A percentile compares a stretch with the other conserved stretches of the same genome.
Conservation (phyloP, 106 monocot species). For the Cymbidium sinense region DNA sequence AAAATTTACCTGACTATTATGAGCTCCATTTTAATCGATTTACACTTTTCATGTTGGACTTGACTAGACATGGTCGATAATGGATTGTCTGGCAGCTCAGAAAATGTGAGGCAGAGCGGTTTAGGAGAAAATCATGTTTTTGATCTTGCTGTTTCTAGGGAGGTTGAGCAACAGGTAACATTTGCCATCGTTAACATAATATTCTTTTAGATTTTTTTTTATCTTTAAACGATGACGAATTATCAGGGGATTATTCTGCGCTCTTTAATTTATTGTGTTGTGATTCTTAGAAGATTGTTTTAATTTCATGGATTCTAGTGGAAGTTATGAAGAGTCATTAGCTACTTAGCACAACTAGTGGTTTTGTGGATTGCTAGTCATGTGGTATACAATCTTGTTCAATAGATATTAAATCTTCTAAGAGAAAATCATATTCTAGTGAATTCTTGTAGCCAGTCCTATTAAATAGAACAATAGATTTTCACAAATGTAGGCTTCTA, state of each 20-base stretch:
- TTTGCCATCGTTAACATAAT: not conserved
- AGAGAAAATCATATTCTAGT: slow-evolving; percentile 10
- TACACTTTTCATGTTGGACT: not conserved
- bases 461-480: slow-evolving; percentile 17
- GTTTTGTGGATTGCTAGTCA: too few relatives aligned
- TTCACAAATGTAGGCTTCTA: not conserved
- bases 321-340: slow-evolving; percentile 8
- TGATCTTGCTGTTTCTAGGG: not conserved
- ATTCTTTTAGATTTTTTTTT: slow-evolving; percentile 2
- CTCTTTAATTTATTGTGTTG: not conserved
- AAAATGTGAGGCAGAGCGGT: not conserved
- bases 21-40: not conserved
- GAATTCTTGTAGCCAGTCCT: not conserved
- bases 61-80: not conserved
- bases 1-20: not conserved
- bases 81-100: not conserved
- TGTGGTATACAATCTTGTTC: not conserved
- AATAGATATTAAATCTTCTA: slow-evolving; percentile 11
- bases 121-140: not conserved
- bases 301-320: not conserved
- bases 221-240: not conserved
- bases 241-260: not conserved
- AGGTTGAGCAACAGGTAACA: slow-evolving; percentile 16
- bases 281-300: slow-evolving; percentile 10
- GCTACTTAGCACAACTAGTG: slow-evolving; percentile 1